phyloP scores from a whole-genome alignment of 2,329 filamentous ascomycete species.

The Colletotrichum plurivorum region DNA sequence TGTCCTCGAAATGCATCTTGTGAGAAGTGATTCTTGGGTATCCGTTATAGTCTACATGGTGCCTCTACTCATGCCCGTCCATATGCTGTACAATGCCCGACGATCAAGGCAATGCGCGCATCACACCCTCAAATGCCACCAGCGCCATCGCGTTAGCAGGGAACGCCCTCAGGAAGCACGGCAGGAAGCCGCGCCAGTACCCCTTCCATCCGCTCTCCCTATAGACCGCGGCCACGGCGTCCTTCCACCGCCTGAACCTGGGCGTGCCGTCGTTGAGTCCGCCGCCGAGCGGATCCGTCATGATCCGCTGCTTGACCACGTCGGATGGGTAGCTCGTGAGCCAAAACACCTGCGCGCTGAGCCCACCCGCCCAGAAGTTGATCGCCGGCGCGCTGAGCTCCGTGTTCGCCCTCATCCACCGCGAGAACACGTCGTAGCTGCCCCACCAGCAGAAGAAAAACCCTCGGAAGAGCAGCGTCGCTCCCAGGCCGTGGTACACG shows the following conservation, averaged over 20 bases:
- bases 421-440: constrained; percentile 89
- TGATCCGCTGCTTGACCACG: constrained; percentile 95
- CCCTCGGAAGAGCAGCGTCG: constrained; percentile 89
- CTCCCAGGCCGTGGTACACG: constrained; percentile 86
- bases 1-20: not conserved
- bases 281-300: constrained; percentile 92
- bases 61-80: not conserved
- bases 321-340: constrained; percentile 91
- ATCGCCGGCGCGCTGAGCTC: constrained; percentile 81
- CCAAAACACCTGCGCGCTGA: constrained; percentile 97
- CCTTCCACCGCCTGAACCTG: constrained; percentile 81
- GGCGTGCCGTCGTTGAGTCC: constrained; percentile 75
- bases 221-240: constrained; percentile 84
- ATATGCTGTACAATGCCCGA: not conserved
- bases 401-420: constrained; percentile 76
- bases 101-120: constrained; percentile 73
- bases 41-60: constrained; percentile 29
- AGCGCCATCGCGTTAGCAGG: constrained; percentile 96
- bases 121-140: constrained; percentile 92
- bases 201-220: constrained; percentile 82
- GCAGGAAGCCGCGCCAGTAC: constrained; percentile 94
- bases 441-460: constrained; percentile 99
- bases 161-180: constrained; percentile 94
- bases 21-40: constrained; percentile 35
- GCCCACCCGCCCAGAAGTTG: constrained; percentile 97